Base-by-base conservation (phyloP, 2,329 filamentous ascomycete genomes). In the Cephalotrichum gorgonifer region DNA sequence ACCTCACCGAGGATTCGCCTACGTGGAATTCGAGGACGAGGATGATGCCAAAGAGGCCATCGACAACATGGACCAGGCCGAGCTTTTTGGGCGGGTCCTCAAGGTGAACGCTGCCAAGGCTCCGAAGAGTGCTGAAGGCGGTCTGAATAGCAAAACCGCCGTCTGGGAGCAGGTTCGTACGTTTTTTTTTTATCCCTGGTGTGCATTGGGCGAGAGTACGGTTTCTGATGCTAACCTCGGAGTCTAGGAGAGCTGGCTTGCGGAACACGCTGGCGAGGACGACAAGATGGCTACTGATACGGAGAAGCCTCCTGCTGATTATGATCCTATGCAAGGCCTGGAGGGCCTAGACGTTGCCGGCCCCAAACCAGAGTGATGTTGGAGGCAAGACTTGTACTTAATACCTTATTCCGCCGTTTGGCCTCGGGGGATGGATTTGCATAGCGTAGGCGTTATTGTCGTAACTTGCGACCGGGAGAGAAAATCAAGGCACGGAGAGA, bases 21-120 rank as follows among this genome's bases (percentile, higher is more conserved):
- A 98, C 63, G 87, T 98, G 46, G 93, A 98, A 62, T 98, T 87
- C 61, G 89, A 96, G 59, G 78, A 88, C 50, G 76, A 81, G 12
- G 79, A 84, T 50, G 93, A 98, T 67, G 91, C 90, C 26, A 83
- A 83, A 60, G 91, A 97, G 67, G 93, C 93, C 46, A 95, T 98
- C 64, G 89, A 97, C 74, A 98, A 98, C 63, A 97, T 98, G 91
- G 88, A 98, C 63, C 89, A 95, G 64, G 86, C 90, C 52, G 91
- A 97, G 69, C 78, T 98, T 43, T 97, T 91, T 63, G 94, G 93
- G 11, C 81, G 88, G 52, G 84, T 93, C 14, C 85, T 98, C 64
- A 95, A 90, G 64, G 91, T 97, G 47, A 90, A 88, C 42, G 79
- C 85, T 49, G 94, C 94, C 41, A 98, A 95, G 66, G 81, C 88